Base-by-base conservation (phyloP, 139 green algal species). In the Pseudopediastrum boryanum region DNA sequence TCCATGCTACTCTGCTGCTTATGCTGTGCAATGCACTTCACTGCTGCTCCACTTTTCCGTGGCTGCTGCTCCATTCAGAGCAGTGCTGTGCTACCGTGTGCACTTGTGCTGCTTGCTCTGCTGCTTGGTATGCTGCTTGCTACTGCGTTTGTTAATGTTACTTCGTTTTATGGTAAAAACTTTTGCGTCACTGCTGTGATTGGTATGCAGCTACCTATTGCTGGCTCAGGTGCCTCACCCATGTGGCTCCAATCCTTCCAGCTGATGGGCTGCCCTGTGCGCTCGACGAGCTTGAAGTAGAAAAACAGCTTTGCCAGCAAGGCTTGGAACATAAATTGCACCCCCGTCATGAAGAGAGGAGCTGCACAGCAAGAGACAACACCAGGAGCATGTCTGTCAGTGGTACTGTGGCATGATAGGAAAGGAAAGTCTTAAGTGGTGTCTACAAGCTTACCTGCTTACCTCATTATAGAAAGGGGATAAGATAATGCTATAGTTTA, bases 251-350 rank as follows among this genome's bases (percentile, higher is more conserved):
- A 96, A 9, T 94, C 79, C 1, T 59, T 25, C 90, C 93, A 94
- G 1, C 79, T 59, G 63, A 92, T 67, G 0, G 46, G 70, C 13
- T 82, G 66, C 2, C 39, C 56, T 1, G 84, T 83, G 27, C 85
- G 64, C 68, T 87, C 38, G 23, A 88, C 83, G 16, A 93, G 43
- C 21, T 85, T 82, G 6, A 72, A 8, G 0, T 7, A 16, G 43
- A 98, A 85, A 4, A 92, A 73, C 10, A 68, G 2, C 23, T 77
- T 80, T 1, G 90, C 89, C 9, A 97, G 64, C 2, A 94, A 6
- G 36, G 87, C 83, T 77, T 98, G 94, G 62, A 84, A 85, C 5
- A 83, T 66, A 77, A 98, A 97, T 70, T 98, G 93, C 1, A 90
- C 10, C 36, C 80, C 58, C 7, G 78, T 83, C 64, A 89, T 85